These are phyloP conservation scores for Spatholobus suberectus DNA, from an alignment of 306 rosid species.

Conservation along the genomic window DNA sequence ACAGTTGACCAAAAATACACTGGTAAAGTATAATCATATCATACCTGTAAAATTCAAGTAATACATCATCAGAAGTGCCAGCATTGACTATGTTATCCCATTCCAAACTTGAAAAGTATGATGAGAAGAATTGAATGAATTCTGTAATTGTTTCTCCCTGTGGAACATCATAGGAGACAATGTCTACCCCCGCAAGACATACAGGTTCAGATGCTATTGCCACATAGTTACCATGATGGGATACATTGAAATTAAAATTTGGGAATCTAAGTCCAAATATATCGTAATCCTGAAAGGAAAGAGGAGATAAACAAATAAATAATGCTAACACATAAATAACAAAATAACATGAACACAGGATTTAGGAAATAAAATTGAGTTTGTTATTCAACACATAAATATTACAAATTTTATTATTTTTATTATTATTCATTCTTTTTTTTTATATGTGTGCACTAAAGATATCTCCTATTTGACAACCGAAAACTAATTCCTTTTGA, in stretches of 20 bases:
- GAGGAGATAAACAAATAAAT: conserved; percentile 1
- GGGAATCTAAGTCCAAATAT: conserved; percentile 53
- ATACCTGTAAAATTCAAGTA: conserved; percentile 80
- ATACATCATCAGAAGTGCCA: conserved; percentile 59
- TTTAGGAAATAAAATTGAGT: neutral
- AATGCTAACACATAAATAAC: neutral
- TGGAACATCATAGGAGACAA: conserved; percentile 69
- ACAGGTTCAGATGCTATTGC: conserved; percentile 92
- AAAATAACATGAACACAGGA: neutral
- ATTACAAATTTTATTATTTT: neutral
- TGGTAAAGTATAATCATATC: neutral
- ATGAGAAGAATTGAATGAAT: conserved; percentile 63
- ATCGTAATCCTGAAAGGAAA: conserved; percentile 58
- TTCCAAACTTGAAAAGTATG: conserved; percentile 80
- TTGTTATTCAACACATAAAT: neutral
- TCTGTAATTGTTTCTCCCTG: conserved; percentile 58
- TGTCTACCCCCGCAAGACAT: conserved; percentile 85
- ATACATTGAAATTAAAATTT: conserved; percentile 87
- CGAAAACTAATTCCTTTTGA: neutral
- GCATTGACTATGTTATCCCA: conserved; percentile 72
- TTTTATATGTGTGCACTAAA: neutral
- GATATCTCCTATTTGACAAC: neutral
- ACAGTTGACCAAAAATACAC: neutral
- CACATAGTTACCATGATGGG: conserved; percentile 94
- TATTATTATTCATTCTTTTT: neutral